phyloP scores from a whole-genome alignment of 257 asterid genomes.

The Solanum lycopersicoides region DNA sequence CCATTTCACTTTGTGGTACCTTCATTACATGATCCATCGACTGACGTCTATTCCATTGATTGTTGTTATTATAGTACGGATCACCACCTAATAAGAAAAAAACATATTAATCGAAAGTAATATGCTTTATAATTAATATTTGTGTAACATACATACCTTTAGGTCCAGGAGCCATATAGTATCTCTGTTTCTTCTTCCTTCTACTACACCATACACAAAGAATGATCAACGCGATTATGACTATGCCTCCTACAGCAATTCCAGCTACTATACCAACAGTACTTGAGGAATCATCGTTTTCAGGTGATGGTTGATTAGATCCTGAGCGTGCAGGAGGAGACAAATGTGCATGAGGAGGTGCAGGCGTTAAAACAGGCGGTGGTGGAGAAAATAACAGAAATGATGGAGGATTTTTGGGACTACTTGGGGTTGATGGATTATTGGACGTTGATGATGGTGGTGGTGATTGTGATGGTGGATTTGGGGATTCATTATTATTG shows the following conservation, averaged over 20 bases:
- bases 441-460: not conserved
- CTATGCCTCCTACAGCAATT: slow-evolving; percentile 3
- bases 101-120: not conserved
- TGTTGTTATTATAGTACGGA: not conserved
- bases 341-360: not conserved
- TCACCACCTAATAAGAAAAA: not conserved
- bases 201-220: slow-evolving; percentile 19
- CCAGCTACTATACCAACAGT: slow-evolving; percentile 11
- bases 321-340: not conserved
- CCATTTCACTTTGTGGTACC: slow-evolving; percentile 20
- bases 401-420: not conserved
- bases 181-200: slow-evolving; percentile 19
- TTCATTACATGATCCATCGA: slow-evolving; percentile 20
- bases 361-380: not conserved
- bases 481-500: not conserved
- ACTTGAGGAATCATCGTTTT: not conserved
- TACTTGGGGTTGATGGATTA: not conserved
- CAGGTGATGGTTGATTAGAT: not conserved
- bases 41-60: not conserved
- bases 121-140: not conserved
- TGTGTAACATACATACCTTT: not conserved
- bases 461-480: not conserved
- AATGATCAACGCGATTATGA: slow-evolving; percentile 10
- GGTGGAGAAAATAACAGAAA: slow-evolving; percentile 3
- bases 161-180: slow-evolving; percentile 12